Evolutionary conservation across 2,329 filamentous ascomycete species (phyloP).

Genomic region (Cercospora sp.): DNA sequence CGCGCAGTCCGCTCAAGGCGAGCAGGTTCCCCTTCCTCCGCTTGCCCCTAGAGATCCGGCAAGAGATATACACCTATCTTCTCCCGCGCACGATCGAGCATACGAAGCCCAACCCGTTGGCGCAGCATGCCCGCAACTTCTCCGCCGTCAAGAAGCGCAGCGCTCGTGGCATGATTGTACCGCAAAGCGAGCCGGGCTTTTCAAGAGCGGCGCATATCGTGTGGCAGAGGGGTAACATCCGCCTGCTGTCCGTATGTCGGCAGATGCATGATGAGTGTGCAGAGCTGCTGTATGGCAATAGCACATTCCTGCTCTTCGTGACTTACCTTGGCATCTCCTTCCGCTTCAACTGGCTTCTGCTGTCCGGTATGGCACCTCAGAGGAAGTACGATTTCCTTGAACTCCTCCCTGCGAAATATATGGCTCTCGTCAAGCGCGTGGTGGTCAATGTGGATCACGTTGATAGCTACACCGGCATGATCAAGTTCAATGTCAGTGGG

Average conservation of each 20-base stretch:
- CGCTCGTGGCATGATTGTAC: slow-evolving; percentile 31
- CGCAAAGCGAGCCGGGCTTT: slow-evolving; percentile 11
- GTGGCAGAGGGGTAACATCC: slow-evolving; percentile 47
- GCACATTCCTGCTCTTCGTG: slow-evolving; percentile 49
- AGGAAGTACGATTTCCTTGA: slow-evolving; percentile 45
- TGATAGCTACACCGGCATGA: slow-evolving; percentile 53
- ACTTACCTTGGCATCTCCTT: slow-evolving; percentile 48
- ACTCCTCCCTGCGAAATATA: slow-evolving; percentile 44
- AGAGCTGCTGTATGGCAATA: slow-evolving; percentile 49
- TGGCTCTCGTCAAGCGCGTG: slow-evolving; percentile 45
- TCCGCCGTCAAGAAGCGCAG: slow-evolving; percentile 35
- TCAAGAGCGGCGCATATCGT: slow-evolving; percentile 31
- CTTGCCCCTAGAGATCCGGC: slow-evolving; percentile 49
- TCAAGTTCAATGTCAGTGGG: slow-evolving; percentile 53
- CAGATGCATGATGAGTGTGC: slow-evolving; percentile 50
- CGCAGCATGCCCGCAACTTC: slow-evolving; percentile 35
- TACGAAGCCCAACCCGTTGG: slow-evolving; percentile 28
- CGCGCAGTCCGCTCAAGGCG: slow-evolving; percentile 35
- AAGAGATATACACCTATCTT: slow-evolving; percentile 45
- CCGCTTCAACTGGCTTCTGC: slow-evolving; percentile 46
- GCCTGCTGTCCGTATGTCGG: slow-evolving; percentile 42
- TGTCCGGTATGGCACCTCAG: slow-evolving; percentile 44
- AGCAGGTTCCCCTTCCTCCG: slow-evolving; percentile 38
- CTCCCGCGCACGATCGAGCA: slow-evolving; percentile 44
- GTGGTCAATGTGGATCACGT: slow-evolving; percentile 50